Percentiles rank a stretch among this genome's conserved stretches.
phyloP scores from a whole-genome alignment of 1,284 basidiomycete species.

The Inonotus hispidus region DNA sequence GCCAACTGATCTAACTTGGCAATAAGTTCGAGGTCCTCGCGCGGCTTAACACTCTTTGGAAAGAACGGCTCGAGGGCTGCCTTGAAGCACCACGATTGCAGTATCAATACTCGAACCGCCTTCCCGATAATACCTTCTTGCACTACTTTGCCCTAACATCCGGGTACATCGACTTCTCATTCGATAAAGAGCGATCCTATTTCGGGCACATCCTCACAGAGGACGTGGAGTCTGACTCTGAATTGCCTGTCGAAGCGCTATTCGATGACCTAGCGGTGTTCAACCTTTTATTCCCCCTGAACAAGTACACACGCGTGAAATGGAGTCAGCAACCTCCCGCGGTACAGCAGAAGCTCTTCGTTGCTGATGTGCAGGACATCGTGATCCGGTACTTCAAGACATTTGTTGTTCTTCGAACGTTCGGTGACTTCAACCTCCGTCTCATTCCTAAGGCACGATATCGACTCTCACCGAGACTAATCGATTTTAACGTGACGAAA shows the following conservation, averaged over 20 bases:
- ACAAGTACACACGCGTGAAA: constrained; percentile 30
- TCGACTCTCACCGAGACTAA: constrained; percentile 42
- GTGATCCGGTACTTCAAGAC: constrained; percentile 29
- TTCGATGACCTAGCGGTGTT: constrained; percentile 43
- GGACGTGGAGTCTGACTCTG: constrained; percentile 26
- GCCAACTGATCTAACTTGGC: background rate
- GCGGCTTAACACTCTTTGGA: constrained; percentile 42
- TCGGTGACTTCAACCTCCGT: constrained; percentile 29
- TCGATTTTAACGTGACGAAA: constrained; percentile 46
- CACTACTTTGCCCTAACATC: constrained; percentile 37
- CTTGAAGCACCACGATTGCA: constrained; percentile 42
- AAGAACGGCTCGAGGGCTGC: constrained; percentile 41
- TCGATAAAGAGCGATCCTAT: constrained; percentile 35
- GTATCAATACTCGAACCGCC: constrained; percentile 28
- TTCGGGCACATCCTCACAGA: constrained; percentile 37
- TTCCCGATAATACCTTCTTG: constrained; percentile 24
- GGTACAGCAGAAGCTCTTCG: constrained; percentile 34
- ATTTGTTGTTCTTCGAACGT: constrained; percentile 34
- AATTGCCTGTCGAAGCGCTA: constrained; percentile 39
- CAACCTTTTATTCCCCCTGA: constrained; percentile 39
- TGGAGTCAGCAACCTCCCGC: constrained; percentile 35
- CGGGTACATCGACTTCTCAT: constrained; percentile 36
- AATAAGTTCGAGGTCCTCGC: constrained; percentile 43
- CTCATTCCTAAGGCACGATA: constrained; percentile 32
- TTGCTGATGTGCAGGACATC: constrained; percentile 39